phyloP scores from a whole-genome alignment of 2,329 filamentous ascomycete genomes.

The Pseudogymnoascus sp. region DNA sequence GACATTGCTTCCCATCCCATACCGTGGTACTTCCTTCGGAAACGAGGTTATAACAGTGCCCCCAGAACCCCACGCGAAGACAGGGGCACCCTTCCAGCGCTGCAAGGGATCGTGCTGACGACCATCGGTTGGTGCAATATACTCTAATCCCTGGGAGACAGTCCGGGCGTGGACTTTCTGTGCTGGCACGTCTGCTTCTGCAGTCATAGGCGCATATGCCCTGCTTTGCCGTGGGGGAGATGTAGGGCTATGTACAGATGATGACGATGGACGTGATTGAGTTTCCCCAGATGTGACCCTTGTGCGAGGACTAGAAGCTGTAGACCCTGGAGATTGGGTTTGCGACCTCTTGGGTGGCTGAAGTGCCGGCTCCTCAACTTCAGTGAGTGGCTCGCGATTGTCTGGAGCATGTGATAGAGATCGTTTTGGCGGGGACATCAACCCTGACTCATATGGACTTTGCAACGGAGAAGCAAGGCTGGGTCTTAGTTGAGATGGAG shows the following conservation, averaged over 20 bases:
- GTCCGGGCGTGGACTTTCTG: conserved; percentile 37
- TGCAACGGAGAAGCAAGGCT: conserved; percentile 13
- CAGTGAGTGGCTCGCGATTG: conserved; percentile 14
- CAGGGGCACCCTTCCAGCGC: conserved; percentile 82
- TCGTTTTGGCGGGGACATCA: conserved; percentile 50
- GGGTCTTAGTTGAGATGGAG: conserved; percentile 38
- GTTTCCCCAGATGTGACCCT: neutral
- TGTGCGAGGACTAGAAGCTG: conserved; percentile 42
- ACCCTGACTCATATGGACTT: conserved; percentile 32
- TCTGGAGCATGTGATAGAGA: conserved; percentile 33
- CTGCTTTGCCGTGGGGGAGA: conserved; percentile 17
- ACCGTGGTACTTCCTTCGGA: conserved; percentile 80
- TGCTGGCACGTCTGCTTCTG: conserved; percentile 13
- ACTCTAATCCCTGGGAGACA: conserved; percentile 47
- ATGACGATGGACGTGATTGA: conserved; percentile 35
- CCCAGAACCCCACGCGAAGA: conserved; percentile 82
- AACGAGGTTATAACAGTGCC: conserved; percentile 78
- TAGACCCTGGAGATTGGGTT: conserved; percentile 52
- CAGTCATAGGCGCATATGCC: conserved; percentile 11
- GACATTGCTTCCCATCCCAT: conserved; percentile 56
- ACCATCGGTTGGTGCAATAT: conserved; percentile 56
- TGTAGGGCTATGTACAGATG: conserved; percentile 35
- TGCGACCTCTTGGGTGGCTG: conserved; percentile 45
- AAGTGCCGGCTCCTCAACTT: conserved; percentile 23
- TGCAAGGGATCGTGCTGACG: conserved; percentile 68